Conservation (phyloP, 495 filamentous ascomycete genomes). For the Penicillium maclennaniae region DNA sequence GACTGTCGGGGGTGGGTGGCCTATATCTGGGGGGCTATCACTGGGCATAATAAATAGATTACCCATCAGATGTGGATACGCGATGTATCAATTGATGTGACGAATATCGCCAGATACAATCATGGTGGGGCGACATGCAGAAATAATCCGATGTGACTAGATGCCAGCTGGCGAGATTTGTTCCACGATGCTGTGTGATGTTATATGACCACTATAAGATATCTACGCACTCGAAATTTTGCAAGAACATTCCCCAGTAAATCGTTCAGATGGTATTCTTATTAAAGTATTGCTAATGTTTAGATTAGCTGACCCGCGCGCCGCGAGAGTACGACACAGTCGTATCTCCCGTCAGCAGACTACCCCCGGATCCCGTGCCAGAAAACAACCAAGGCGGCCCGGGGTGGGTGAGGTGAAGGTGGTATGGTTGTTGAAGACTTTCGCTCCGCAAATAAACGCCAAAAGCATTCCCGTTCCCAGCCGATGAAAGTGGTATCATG, state of each 20-base stretch:
- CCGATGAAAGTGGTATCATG: conserved; percentile 53
- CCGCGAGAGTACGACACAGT: conserved; percentile 7
- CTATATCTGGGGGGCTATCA: conserved; percentile 45
- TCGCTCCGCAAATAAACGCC: conserved; percentile 45
- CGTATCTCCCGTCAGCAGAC: conserved; percentile 6
- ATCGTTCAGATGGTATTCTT: conserved; percentile 17
- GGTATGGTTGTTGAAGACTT: conserved; percentile 41
- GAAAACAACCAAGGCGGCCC: neutral
- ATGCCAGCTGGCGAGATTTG: no score
- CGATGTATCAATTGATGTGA: no score
- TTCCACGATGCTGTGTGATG: no score
- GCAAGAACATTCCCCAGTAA: neutral
- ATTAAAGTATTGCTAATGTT: conserved; percentile 48
- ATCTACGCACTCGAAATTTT: neutral
- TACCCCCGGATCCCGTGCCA: conserved; percentile 2
- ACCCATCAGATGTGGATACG: no score
- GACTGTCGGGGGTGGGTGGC: conserved; percentile 38
- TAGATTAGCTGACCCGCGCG: conserved; percentile 38
- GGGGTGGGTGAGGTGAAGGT: conserved; percentile 11
- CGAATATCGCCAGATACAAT: no score
- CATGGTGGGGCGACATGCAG: no score
- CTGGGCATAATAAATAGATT: conserved; percentile 31
- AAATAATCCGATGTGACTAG: no score
- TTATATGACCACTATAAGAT: neutral
- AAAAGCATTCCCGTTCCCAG: conserved; percentile 43